phyloP scores from a whole-genome alignment of 2,329 filamentous ascomycete genomes.

The Monosporascus sp. region DNA sequence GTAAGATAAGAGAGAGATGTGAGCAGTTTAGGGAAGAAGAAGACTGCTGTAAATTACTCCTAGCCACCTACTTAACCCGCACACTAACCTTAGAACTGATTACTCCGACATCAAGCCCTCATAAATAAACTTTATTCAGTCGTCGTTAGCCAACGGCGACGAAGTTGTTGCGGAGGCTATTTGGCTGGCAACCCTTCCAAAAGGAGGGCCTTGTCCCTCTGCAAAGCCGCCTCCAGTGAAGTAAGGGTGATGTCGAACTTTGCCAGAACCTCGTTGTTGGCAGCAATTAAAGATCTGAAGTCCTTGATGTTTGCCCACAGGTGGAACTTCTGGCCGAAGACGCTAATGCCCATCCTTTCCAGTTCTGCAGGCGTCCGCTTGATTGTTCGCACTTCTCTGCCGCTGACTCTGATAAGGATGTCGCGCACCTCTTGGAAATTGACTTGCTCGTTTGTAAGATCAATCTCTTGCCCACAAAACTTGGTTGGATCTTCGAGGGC shows the following conservation, averaged over 20 bases:
- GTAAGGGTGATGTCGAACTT: constrained; percentile 26
- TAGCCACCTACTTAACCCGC: too few relatives aligned
- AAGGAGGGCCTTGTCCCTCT: constrained; percentile 17
- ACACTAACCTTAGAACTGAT: too few relatives aligned
- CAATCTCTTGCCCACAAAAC: constrained; percentile 26
- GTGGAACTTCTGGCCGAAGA: constrained; percentile 20
- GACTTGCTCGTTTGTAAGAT: constrained; percentile 22
- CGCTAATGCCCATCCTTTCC: constrained; percentile 8
- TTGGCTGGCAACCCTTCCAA: constrained; percentile 13
- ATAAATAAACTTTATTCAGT: too few relatives aligned
- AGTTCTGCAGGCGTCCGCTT: constrained; percentile 17
- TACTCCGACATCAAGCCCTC: too few relatives aligned
- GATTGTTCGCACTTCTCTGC: constrained; percentile 18
- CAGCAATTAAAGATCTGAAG: constrained; percentile 3
- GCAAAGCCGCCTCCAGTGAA: constrained; percentile 19
- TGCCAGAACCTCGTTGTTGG: constrained; percentile 10
- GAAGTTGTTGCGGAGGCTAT: too few relatives aligned
- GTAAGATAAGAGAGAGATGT: too few relatives aligned
- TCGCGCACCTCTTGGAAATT: constrained; percentile 24
- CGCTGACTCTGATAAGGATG: constrained; percentile 24
- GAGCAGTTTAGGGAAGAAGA: too few relatives aligned
- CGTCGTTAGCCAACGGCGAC: too few relatives aligned
- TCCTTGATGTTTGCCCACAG: constrained; percentile 20
- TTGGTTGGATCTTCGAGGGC: constrained; percentile 24
- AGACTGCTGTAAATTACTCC: too few relatives aligned